Percentiles rank a stretch among this genome's conserved stretches.
These are phyloP conservation scores for Tulasnella sp. DNA, from an alignment of 768 basidiomycete genomes.

Conservation along the genomic window DNA sequence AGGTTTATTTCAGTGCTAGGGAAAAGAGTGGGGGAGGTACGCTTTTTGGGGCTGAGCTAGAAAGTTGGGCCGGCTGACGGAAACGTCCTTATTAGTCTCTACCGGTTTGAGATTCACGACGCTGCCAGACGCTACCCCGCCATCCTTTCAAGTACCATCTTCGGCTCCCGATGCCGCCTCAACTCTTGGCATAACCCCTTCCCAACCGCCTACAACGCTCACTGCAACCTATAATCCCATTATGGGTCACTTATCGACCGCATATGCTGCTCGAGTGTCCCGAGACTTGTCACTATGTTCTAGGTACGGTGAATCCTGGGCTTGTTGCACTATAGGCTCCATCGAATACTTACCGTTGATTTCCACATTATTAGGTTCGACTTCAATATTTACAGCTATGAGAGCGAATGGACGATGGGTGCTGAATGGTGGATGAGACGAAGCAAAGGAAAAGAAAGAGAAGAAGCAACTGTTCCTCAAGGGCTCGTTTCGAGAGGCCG, in stretches of 20 bases:
- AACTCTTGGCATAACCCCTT: conserved; percentile 40
- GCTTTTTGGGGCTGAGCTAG: conserved; percentile 34
- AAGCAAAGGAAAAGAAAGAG: conserved; percentile 36
- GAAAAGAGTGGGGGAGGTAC: conserved; percentile 88
- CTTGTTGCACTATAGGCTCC: neutral
- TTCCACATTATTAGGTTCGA: conserved; percentile 57
- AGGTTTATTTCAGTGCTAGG: conserved; percentile 89
- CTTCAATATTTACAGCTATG: conserved; percentile 95
- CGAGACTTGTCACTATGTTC: conserved; percentile 81
- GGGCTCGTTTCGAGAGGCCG: conserved; percentile 6
- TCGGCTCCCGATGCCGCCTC: conserved; percentile 28
- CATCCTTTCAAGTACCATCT: conserved; percentile 54
- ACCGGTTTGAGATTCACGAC: conserved; percentile 94
- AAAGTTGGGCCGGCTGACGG: neutral
- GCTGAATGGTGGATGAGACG: conserved; percentile 91
- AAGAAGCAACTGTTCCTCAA: conserved; percentile 31
- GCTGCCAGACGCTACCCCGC: conserved; percentile 69
- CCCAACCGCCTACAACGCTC: conserved; percentile 89
- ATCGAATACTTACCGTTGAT: neutral
- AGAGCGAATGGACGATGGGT: conserved; percentile 93
- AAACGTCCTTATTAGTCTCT: conserved; percentile 55
- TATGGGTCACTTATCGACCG: conserved; percentile 87
- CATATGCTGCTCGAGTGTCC: conserved; percentile 85
- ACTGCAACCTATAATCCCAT: conserved; percentile 95
- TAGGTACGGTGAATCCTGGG: conserved; percentile 33